phyloP scores from a whole-genome alignment of 768 basidiomycete genomes.

The Xerocomellus dryophilus region DNA sequence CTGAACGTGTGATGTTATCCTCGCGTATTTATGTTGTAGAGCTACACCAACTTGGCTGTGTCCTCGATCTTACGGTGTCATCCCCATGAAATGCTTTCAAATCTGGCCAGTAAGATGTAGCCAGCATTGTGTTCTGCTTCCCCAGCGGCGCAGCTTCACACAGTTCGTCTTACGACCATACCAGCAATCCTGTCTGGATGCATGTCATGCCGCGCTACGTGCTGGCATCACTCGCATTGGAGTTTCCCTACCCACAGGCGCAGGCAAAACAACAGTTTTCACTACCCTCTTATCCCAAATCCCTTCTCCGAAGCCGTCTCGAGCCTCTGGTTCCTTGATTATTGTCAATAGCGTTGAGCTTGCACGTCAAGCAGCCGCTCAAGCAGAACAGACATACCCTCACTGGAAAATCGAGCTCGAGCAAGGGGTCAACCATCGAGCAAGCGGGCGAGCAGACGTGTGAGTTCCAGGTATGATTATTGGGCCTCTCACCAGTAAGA shows the following conservation, averaged over 20 bases:
- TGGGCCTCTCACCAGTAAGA: background rate
- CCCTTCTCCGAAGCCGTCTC: slow-evolving; percentile 38
- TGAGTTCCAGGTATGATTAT: slow-evolving; percentile 31
- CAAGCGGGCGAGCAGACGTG: slow-evolving; percentile 83
- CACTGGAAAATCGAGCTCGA: slow-evolving; percentile 87
- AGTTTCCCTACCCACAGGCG: slow-evolving; percentile 81
- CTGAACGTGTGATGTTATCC: no score
- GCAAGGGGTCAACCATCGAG: slow-evolving; percentile 72
- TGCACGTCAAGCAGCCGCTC: slow-evolving; percentile 78
- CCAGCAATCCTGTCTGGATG: slow-evolving; percentile 75
- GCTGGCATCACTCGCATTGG: slow-evolving; percentile 73
- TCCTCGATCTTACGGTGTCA: background rate
- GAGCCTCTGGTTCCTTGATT: slow-evolving; percentile 64
- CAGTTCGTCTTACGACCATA: slow-evolving; percentile 69
- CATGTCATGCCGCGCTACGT: slow-evolving; percentile 69
- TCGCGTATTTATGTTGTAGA: background rate
- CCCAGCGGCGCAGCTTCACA: slow-evolving; percentile 7
- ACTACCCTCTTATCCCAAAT: slow-evolving; percentile 74
- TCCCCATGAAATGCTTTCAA: slow-evolving; percentile 15
- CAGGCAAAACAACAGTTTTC: slow-evolving; percentile 91
- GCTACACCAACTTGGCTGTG: background rate
- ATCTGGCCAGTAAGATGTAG: background rate
- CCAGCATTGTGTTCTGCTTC: background rate
- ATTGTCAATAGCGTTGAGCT: slow-evolving; percentile 90
- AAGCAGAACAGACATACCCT: slow-evolving; percentile 64